phyloP scores from a whole-genome alignment of 371 early-diverging fungal genomes.

The Apophysomyces elegans region DNA sequence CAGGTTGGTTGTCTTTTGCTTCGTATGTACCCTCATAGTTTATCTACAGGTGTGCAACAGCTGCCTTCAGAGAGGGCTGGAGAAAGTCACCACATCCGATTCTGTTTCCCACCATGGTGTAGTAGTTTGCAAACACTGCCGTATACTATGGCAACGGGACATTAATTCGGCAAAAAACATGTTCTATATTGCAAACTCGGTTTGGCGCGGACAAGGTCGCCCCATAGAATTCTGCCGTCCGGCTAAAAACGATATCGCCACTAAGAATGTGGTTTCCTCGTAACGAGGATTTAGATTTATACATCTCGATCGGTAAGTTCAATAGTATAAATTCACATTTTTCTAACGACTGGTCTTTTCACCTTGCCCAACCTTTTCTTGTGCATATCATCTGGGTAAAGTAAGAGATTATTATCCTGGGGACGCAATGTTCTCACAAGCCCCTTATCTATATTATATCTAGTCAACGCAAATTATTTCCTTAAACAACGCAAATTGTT shows the following conservation, averaged over 20 bases:
- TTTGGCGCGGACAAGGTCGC: not conserved
- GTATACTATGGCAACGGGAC: not conserved
- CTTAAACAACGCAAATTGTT: no score
- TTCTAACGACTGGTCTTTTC: no score
- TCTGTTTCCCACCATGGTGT: no score
- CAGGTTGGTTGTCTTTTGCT: constrained; percentile 1
- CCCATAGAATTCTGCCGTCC: not conserved
- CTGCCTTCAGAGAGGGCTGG: no score
- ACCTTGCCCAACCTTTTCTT: no score
- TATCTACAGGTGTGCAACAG: not conserved
- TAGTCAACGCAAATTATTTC: no score
- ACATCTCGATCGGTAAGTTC: not conserved
- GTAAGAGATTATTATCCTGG: no score
- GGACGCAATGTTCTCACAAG: no score
- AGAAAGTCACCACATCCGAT: no score
- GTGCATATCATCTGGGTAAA: no score
- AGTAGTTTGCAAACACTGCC: no score
- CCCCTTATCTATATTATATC: no score
- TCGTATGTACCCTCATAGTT: not conserved
- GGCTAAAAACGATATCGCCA: not conserved
- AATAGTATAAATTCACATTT: not conserved
- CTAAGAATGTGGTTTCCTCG: not conserved
- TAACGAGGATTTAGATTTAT: not conserved
- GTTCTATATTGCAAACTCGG: not conserved
- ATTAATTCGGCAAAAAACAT: not conserved